Evolutionary conservation across 805 yeast species (phyloP), one percentile per base, ranked within the genome.

Genomic region (Saturnispora ahearnii): DNA sequence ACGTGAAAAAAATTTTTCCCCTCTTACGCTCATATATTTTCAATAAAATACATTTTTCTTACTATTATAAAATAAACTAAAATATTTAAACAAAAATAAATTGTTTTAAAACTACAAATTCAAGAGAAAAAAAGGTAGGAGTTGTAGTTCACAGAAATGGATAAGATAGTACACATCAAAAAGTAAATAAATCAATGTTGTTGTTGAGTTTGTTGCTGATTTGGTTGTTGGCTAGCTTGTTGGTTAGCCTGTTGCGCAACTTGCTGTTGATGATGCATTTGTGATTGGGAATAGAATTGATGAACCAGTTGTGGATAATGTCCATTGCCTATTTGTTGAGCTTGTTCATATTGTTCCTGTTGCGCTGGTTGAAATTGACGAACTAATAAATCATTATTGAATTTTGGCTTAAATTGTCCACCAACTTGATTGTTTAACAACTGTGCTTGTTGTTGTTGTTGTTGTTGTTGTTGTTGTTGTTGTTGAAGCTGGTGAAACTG

Each of bases 331-430:
- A 30, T 10, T 38, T 38, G 42, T 38, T 22, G 42, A 21, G 24
- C 15, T 42, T 15, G 36, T 15, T 42, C 45, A 31, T 30, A 42
- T 42, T 42, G 45, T 15, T 42, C 45, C 11, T 26, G 36, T 33
- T 36, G 41, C 7, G 44, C 33, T 31, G 50, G 50, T 34, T 47
- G 50, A 26, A 47, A 47, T 41, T 47, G 50, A 21, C 50, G 34
- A 21, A 47, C 50, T n/a, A 47, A 28, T 29, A 47, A 41, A 34
- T 47, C 50, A 30, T 47, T 41, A 41, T 47, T 47, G 21, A 47
- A 47, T 29, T 47, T 47, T 7, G 50, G 50, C 24, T 47, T 47
- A 26, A 31, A 47, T 33, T 47, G 50, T 6, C 50, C 48, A 11
- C 43, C 37, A 36, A 36, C 40, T 36, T 36, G 40, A 22, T 18